phyloP scores from a whole-genome alignment of 192 early-diverging fungal genomes.

The Backusella liffmaniae region DNA sequence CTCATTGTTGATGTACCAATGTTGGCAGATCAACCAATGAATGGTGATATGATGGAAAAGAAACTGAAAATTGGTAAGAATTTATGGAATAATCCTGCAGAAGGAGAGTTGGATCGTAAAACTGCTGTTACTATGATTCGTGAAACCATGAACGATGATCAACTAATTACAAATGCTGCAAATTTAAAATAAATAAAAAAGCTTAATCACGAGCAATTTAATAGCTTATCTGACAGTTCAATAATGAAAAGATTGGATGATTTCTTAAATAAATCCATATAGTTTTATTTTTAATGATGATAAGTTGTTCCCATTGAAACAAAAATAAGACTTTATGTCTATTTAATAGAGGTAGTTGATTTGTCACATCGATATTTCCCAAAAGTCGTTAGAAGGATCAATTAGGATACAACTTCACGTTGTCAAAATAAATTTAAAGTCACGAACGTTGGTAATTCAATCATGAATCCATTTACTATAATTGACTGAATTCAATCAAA shows the following conservation, averaged over 20 bases:
- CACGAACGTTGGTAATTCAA: not conserved
- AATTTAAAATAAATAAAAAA: no score
- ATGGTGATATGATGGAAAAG: not conserved
- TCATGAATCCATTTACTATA: not conserved
- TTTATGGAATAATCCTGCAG: not conserved
- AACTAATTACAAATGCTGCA: not conserved
- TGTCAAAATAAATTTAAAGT: not conserved
- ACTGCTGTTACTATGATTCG: not conserved
- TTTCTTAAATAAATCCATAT: not conserved
- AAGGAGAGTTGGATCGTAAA: not conserved
- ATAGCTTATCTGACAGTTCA: not conserved
- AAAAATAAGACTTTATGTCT: not conserved
- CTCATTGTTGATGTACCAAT: not conserved
- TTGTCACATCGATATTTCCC: not conserved
- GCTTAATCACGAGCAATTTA: not conserved
- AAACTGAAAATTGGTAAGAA: not conserved
- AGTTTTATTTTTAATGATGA: not conserved
- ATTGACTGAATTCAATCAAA: not conserved
- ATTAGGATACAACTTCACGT: not conserved
- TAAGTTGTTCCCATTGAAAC: not conserved
- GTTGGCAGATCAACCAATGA: not conserved
- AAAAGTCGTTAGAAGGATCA: not conserved
- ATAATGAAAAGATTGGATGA: not conserved
- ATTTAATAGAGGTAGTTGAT: not conserved
- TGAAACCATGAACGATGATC: not conserved